These are phyloP conservation scores for Boletus rubropictus DNA, from an alignment of 768 basidiomycete species.

Conservation along the genomic window DNA sequence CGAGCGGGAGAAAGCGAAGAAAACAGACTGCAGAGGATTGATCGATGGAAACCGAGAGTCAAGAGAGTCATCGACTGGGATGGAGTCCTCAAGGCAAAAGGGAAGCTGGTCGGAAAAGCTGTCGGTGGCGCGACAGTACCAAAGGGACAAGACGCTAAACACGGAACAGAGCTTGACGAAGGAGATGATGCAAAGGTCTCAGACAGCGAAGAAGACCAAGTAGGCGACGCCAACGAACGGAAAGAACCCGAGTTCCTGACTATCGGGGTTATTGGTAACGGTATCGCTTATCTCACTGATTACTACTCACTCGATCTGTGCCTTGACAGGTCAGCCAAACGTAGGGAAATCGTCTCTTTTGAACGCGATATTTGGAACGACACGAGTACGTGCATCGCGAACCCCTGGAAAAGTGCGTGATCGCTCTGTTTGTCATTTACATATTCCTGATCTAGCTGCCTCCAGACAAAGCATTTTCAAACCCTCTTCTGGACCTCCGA, in stretches of 20 bases:
- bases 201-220: constrained; percentile 15
- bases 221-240: constrained; percentile 12
- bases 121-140: constrained; percentile 42
- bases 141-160: constrained; percentile 6
- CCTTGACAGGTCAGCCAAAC: constrained; percentile 74
- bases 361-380: constrained; percentile 82
- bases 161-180: constrained; percentile 18
- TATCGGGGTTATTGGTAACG: constrained; percentile 70
- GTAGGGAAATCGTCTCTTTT: constrained; percentile 91
- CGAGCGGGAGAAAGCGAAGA: constrained; percentile 35
- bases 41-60: constrained; percentile 62
- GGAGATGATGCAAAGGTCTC: constrained; percentile 10
- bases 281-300: background rate
- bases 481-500: constrained; percentile 86
- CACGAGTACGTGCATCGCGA: constrained; percentile 74
- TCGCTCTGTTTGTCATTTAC: background rate
- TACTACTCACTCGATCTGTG: background rate
- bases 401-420: constrained; percentile 75
- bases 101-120: constrained; percentile 38
- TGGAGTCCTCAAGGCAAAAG: constrained; percentile 42
- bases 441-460: background rate
- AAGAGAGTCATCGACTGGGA: constrained; percentile 73
- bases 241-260: constrained; percentile 61
- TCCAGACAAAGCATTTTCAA: constrained; percentile 90
- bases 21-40: constrained; percentile 43